Percentiles rank a stretch among this genome's conserved stretches.
phyloP scores from a whole-genome alignment of 1,284 basidiomycete species.

The Ceratobasidium sp. region DNA sequence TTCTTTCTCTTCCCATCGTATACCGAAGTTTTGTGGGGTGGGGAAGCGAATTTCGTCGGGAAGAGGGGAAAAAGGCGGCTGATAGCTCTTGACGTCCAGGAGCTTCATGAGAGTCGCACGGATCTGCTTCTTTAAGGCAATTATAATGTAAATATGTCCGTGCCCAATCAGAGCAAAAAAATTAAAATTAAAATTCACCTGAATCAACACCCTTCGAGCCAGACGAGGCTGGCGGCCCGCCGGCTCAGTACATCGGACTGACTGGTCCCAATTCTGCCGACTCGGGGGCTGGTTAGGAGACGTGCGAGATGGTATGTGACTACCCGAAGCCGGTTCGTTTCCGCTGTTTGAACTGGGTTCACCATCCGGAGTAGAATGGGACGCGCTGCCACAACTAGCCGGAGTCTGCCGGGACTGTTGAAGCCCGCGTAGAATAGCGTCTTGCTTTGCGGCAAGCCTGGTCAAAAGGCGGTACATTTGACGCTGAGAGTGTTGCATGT shows the following conservation, averaged over 20 bases:
- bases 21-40: background rate
- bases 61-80: background rate
- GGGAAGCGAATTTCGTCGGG: background rate
- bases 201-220: too few relatives aligned
- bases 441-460: background rate
- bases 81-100: background rate
- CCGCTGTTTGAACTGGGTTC: background rate
- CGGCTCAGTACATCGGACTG: background rate
- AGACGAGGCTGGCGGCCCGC: background rate
- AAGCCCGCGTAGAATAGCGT: background rate
- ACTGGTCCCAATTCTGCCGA: background rate
- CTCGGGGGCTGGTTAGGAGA: background rate
- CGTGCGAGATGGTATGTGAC: background rate
- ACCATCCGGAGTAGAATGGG: background rate
- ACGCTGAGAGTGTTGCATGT: background rate
- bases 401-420: background rate
- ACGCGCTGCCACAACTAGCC: background rate
- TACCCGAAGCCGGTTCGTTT: too few relatives aligned
- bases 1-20: constrained; percentile 11
- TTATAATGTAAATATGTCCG: too few relatives aligned
- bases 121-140: background rate
- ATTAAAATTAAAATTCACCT: too few relatives aligned
- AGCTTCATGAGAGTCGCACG: background rate
- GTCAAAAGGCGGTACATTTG: background rate
- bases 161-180: too few relatives aligned